phyloP scores from a whole-genome alignment of 192 early-diverging fungal species.

The Mortierella hygrophila region DNA sequence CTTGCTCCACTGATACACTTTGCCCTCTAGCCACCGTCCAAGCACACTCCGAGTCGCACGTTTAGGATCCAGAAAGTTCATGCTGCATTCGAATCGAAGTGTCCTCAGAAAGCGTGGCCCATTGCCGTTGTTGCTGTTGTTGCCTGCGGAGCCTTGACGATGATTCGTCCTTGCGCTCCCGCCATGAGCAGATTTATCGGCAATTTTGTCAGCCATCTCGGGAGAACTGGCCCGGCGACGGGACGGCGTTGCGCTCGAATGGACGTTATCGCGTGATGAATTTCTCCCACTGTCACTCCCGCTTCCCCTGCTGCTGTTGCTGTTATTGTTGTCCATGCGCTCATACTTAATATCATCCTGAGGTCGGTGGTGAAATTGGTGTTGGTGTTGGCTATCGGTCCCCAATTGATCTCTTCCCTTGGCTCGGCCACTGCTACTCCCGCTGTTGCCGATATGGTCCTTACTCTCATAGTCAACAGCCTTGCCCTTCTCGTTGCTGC shows the following conservation, averaged over 20 bases:
- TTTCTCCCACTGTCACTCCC: neutral
- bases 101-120: slow-evolving; percentile 30
- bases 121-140: neutral
- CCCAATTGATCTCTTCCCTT: neutral
- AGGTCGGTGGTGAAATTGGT: neutral
- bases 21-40: slow-evolving; percentile 49
- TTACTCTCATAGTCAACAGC: neutral
- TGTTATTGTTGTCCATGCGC: neutral
- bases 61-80: slow-evolving; percentile 55
- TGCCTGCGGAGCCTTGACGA: neutral
- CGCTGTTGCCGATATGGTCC: neutral
- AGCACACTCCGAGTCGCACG: slow-evolving; percentile 45
- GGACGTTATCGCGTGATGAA: neutral
- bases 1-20: slow-evolving; percentile 49
- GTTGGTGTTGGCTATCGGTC: neutral
- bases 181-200: neutral
- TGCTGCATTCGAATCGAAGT: slow-evolving; percentile 47
- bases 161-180: neutral
- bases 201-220: neutral
- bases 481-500: neutral
- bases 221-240: neutral
- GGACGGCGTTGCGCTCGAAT: neutral
- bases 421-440: neutral
- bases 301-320: neutral
- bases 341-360: neutral